Base-by-base conservation (phyloP, 2,329 filamentous ascomycete genomes). In the Fusarium austroafricanum region DNA sequence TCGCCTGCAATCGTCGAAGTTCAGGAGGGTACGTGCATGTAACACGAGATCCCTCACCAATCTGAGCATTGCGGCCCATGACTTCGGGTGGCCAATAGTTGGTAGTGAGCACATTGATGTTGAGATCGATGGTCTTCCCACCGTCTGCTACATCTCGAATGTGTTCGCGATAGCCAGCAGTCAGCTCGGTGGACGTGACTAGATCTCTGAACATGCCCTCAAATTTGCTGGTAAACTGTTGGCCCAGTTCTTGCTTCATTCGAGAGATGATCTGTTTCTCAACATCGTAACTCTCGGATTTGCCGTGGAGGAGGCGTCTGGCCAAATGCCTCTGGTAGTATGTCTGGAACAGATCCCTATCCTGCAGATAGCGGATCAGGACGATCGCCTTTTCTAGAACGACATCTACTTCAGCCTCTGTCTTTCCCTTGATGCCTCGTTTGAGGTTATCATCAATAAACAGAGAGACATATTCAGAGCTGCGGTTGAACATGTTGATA, bases 151-250 rank as follows among this genome's bases (percentile, higher is more conserved):
- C 79, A 29, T 78, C 80, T 29, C 81, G 79, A 45, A 88, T 88
- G 66, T 95, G 88, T 17, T 87, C 85, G 68, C 90, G 91, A 81
- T 96, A 98, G 56, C 87, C 89, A 14, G 88, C 81, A 0, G 92
- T 93, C 26, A 97, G 85, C 68, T 97, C 95, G 55, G 91, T 89
- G 0, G 94, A 97, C 14, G 94, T 89, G 17, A 90, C 89, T 87
- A 98, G 94, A 75, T 99, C 96, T 79, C 94, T 94, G 83, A 99
- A 97, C 94, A 99, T 98, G 68, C 94, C 92, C 76, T 99, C 96
- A 43, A 99, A 88, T 77, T 96, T 97, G 74, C 89, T 84, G 0
- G 96, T 98, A 77, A 98, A 98, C 71, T 94, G 90, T 77, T 96
- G 97, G 38, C 96, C 96, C 52, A 98, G 89, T 77, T 97, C 95